Base-by-base conservation (phyloP, 495 filamentous ascomycete genomes). In the Lasiosphaeria hispida region DNA sequence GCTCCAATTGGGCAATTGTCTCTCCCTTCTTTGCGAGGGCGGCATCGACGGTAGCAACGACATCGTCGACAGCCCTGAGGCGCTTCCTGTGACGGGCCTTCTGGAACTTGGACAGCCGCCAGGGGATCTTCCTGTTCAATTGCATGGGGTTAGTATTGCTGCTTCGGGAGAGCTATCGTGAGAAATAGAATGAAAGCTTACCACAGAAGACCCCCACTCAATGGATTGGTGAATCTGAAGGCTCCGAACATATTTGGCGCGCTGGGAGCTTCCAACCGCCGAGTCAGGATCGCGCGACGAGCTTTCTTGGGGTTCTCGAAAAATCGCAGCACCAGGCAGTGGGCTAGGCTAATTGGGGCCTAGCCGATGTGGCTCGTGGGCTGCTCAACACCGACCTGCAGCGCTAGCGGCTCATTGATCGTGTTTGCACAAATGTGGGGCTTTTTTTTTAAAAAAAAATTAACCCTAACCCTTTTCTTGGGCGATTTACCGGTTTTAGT, bases 81-180 rank as follows among this genome's bases (percentile, higher is more conserved):
- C 94, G 90, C 71, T 87, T 82, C 55, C 94, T 86, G 57, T 97
- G 94, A 34, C 94, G 89, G 59, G 83, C 83, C 72, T 98, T 98
- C 70, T 97, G 94, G 63, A 86, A 87, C 54, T 78, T 72, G 41
- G 94, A 98, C 67, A 98, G 86, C 48, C 95, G 89, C 91, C 91
- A 98, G 56, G 94, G 95, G 71, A 88, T 92, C 86, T 98, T 98
- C 94, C 94, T 97, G 62, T 63, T 56, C 36, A 19, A 17, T 42
- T 35, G 35, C 3, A n/a, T 18, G 48, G n/a, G 14, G 14, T 41
- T 19, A 48, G 42, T 40, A 19, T 13, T 6, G 10, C 23, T 30
- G 23, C 23, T 30, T 30, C 23, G 23, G 23, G 23, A 30, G 23
- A 30, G 23, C 35, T 40, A 3, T 40, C 7, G 23, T 3, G 35